These are phyloP conservation scores for Blastobotrys arbuscula DNA, from an alignment of 1,139 yeast species.

Conservation along the genomic window DNA sequence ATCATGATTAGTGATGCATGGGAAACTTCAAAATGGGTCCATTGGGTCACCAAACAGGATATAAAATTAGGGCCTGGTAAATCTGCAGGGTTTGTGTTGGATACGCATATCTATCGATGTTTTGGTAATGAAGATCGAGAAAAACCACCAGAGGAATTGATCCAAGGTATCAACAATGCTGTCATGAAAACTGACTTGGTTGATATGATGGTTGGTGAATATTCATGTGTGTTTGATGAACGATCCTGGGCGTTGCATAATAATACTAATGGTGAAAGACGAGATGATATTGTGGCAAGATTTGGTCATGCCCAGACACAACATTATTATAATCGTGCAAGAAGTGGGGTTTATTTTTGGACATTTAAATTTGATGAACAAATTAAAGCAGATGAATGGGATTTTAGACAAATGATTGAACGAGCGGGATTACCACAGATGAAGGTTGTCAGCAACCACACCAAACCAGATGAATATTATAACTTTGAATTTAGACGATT, in stretches of 20 bases:
- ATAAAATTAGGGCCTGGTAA: constrained; percentile 25
- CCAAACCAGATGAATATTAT: constrained; percentile 37
- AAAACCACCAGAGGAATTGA: constrained; percentile 60
- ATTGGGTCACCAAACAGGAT: constrained; percentile 50
- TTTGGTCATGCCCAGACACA: constrained; percentile 43
- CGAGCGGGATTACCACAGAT: constrained; percentile 51
- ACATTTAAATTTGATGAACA: constrained; percentile 75
- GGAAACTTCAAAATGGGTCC: constrained; percentile 79
- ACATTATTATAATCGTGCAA: constrained; percentile 47
- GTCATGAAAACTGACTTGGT: constrained; percentile 29
- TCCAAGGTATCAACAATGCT: constrained; percentile 49
- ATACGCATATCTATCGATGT: constrained; percentile 82
- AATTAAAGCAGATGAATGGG: constrained; percentile 98
- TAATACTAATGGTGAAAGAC: constrained; percentile 29
- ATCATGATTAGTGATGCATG: constrained; percentile 88
- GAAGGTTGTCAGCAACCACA: constrained; percentile 14
- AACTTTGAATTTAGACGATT: constrained; percentile 24
- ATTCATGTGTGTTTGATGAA: constrained; percentile 79
- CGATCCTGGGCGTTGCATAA: constrained; percentile 58
- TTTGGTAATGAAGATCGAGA: constrained; percentile 68
- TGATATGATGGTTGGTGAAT: constrained; percentile 83
- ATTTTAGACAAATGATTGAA: constrained; percentile 70
- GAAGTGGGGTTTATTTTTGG: constrained; percentile 82
- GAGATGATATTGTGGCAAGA: constrained; percentile 41
- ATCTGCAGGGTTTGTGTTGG: constrained; percentile 61